Percentiles rank a stretch among this genome's conserved stretches.
Evolutionary conservation across 768 basidiomycete genomes (phyloP).

Genomic region (Serendipita sp.): DNA sequence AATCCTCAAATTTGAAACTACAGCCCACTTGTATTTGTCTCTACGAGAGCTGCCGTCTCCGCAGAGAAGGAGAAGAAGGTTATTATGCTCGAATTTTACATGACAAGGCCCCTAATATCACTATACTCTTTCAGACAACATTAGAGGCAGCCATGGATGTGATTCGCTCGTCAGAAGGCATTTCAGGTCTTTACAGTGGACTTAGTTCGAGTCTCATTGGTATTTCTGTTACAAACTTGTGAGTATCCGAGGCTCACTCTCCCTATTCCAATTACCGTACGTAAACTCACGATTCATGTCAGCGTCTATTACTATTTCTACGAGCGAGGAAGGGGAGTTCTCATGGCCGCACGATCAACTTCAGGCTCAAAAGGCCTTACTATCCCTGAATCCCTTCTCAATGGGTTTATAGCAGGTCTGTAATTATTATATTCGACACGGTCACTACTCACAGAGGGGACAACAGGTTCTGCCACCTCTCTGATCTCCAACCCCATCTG

Average conservation of each 20-base stretch:
- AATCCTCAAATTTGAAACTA: conserved; percentile 5
- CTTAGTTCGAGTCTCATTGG: conserved; percentile 72
- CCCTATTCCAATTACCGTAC: no score
- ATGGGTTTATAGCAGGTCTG: conserved; percentile 71
- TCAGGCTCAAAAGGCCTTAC: conserved; percentile 47
- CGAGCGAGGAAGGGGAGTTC: conserved; percentile 44
- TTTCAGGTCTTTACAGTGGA: conserved; percentile 74
- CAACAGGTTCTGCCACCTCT: conserved; percentile 72
- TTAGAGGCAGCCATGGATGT: conserved; percentile 56
- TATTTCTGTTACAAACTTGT: conserved; percentile 89
- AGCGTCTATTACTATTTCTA: conserved; percentile 93
- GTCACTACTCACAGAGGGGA: conserved; percentile 1
- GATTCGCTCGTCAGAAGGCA: conserved; percentile 60
- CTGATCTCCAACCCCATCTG: conserved; percentile 88
- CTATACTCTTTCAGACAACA: conserved; percentile 30
- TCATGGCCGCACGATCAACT: conserved; percentile 36
- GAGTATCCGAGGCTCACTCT: conserved; percentile 13
- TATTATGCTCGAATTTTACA: conserved; percentile 7
- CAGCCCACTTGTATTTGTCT: conserved; percentile 83
- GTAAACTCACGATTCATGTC: neutral
- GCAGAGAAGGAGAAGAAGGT: conserved; percentile 68
- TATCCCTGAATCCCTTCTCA: conserved; percentile 79
- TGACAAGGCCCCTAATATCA: neutral
- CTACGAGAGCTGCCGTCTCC: conserved; percentile 85
- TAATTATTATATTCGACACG: conserved; percentile 4